Conservation (phyloP, 2,329 filamentous ascomycete genomes). For the Beauveria sp. region DNA sequence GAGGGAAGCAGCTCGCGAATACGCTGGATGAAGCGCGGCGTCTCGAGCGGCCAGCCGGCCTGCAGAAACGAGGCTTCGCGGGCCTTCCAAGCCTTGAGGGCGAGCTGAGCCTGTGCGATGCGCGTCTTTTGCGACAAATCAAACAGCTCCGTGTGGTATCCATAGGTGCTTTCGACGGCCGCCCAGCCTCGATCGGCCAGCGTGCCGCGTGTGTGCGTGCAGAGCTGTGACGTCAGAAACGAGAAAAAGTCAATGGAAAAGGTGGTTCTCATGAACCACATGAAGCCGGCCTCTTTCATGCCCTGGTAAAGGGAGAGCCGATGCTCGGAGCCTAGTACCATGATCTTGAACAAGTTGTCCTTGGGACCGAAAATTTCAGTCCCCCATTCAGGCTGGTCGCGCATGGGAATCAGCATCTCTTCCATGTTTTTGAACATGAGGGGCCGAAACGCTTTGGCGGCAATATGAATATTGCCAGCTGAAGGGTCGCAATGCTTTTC, state of each 20-base stretch:
- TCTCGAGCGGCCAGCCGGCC: slow-evolving; percentile 30
- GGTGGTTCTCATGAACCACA: slow-evolving; percentile 47
- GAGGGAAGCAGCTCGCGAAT: slow-evolving; percentile 35
- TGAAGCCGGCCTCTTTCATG: slow-evolving; percentile 38
- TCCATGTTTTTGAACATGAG: slow-evolving; percentile 43
- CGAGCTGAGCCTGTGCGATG: slow-evolving; percentile 36
- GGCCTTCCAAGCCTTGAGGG: slow-evolving; percentile 45
- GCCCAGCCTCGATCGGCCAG: slow-evolving; percentile 49
- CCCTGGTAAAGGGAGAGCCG: slow-evolving; percentile 36
- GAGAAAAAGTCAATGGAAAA: slow-evolving; percentile 51
- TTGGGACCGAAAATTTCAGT: slow-evolving; percentile 40
- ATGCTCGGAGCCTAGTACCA: slow-evolving; percentile 41
- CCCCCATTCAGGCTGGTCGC: slow-evolving; percentile 40
- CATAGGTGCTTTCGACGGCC: slow-evolving; percentile 38
- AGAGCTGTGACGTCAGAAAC: slow-evolving; percentile 48
- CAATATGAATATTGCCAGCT: slow-evolving; percentile 44
- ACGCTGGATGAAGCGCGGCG: slow-evolving; percentile 38
- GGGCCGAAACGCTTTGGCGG: slow-evolving; percentile 39
- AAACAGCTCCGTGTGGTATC: slow-evolving; percentile 42
- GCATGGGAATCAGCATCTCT: slow-evolving; percentile 39
- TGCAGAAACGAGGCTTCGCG: slow-evolving; percentile 36
- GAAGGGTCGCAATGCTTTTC: slow-evolving; percentile 41
- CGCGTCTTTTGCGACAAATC: slow-evolving; percentile 40
- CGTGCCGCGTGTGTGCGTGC: slow-evolving; percentile 37
- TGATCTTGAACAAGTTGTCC: slow-evolving; percentile 49